phyloP scores from a whole-genome alignment of 495 filamentous ascomycete species.

The Talaromyces wortmannii region DNA sequence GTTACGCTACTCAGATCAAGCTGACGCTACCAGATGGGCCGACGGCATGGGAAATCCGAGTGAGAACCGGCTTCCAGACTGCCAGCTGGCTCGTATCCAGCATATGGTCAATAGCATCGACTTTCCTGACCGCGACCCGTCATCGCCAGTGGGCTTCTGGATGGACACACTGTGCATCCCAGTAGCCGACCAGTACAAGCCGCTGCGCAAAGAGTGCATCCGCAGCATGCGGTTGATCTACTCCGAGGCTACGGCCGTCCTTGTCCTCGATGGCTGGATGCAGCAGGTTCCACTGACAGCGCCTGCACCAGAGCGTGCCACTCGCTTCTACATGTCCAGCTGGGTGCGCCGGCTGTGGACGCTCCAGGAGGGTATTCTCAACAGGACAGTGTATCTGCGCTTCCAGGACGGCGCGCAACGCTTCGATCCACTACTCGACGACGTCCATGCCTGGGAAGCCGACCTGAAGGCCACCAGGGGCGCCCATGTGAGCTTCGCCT shows the following conservation, averaged over 20 bases:
- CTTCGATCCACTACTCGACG: too few relatives aligned
- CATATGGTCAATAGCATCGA: neutral
- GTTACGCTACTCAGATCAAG: neutral
- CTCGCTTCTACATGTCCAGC: conserved; percentile 10
- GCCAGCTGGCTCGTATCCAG: conserved; percentile 8
- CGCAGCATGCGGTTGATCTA: conserved; percentile 17
- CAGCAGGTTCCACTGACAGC: conserved; percentile 4
- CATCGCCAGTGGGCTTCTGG: conserved; percentile 13
- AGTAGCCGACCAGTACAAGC: conserved; percentile 2
- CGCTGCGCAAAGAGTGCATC: conserved; percentile 12
- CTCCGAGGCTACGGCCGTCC: conserved; percentile 10
- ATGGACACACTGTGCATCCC: conserved; percentile 29
- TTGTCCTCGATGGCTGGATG: conserved; percentile 22
- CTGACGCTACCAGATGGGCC: conserved; percentile 1
- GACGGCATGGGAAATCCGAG: conserved; percentile 13
- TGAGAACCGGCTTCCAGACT: conserved; percentile 8
- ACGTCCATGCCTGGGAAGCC: too few relatives aligned
- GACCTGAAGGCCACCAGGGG: too few relatives aligned
- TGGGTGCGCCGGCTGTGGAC: conserved; percentile 23
- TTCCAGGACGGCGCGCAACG: conserved; percentile 8
- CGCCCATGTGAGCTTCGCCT: too few relatives aligned
- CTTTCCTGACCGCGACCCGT: neutral
- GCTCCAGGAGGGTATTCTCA: conserved; percentile 20
- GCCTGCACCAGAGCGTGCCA: conserved; percentile 8
- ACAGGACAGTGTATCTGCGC: conserved; percentile 11